Conservation (phyloP, 345 rosid genomes). For the Boechera stricta region DNA sequence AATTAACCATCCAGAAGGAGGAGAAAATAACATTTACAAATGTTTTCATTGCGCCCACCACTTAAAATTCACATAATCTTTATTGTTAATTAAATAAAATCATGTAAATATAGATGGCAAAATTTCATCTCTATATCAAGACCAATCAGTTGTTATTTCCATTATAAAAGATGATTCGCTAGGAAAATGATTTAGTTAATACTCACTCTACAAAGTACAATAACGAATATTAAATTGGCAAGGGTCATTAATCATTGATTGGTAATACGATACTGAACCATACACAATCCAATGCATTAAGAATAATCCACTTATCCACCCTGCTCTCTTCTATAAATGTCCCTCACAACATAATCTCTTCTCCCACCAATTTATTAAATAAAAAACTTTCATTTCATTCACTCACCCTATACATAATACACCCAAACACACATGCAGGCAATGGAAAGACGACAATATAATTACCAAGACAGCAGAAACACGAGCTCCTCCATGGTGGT, state of each 20-base stretch:
- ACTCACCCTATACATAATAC: background rate
- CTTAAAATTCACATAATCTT: background rate
- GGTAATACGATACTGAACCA: slow-evolving; percentile 11
- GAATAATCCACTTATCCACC: background rate
- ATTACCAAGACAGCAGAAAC: slow-evolving; percentile 22
- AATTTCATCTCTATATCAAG: background rate
- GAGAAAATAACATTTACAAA: background rate
- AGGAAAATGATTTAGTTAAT: background rate
- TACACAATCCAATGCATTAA: slow-evolving; percentile 15
- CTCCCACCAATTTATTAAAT: background rate
- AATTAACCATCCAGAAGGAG: background rate
- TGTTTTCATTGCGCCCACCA: background rate
- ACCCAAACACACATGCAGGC: slow-evolving; percentile 27
- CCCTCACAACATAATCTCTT: slow-evolving; percentile 20
- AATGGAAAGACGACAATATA: slow-evolving; percentile 53
- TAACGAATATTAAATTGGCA: background rate
- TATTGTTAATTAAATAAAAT: background rate
- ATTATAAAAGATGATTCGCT: background rate
- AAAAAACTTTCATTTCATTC: background rate
- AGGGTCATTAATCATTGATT: slow-evolving; percentile 4
- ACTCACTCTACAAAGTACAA: slow-evolving; percentile 2
- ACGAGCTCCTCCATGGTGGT: slow-evolving; percentile 37
- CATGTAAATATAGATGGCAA: background rate
- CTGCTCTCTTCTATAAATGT: slow-evolving; percentile 27
- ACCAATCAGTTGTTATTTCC: background rate